These are phyloP conservation scores for Aureobasidium sp. DNA, from an alignment of 2,329 filamentous ascomycete species.

Conservation along the genomic window DNA sequence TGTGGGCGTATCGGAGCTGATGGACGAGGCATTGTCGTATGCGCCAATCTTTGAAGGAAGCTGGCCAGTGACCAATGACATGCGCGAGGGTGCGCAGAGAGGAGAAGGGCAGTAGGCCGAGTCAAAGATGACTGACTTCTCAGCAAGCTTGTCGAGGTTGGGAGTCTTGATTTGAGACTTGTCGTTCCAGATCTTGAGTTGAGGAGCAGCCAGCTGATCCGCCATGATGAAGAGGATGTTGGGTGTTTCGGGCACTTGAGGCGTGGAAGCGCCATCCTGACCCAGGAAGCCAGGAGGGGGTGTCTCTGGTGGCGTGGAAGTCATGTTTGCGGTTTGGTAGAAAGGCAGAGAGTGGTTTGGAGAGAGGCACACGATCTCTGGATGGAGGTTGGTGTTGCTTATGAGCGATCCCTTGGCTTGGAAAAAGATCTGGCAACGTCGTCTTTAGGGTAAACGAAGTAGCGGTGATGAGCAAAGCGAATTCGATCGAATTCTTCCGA, in stretches of 20 bases:
- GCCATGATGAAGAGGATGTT: constrained; percentile 95
- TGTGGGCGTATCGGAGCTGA: constrained; percentile 76
- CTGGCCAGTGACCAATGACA: constrained; percentile 89
- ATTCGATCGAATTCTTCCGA: neutral
- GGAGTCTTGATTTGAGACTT: constrained; percentile 87
- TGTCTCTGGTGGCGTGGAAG: constrained; percentile 28
- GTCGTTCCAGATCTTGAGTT: constrained; percentile 86
- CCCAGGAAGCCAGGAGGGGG: constrained; percentile 31
- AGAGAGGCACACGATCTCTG: neutral
- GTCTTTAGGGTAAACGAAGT: neutral
- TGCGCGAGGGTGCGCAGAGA: constrained; percentile 83
- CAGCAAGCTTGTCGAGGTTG: constrained; percentile 74
- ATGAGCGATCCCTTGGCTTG: neutral
- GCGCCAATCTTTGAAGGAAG: constrained; percentile 85
- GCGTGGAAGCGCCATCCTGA: constrained; percentile 32
- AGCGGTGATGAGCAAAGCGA: neutral
- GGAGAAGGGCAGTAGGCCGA: constrained; percentile 92
- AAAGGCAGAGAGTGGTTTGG: neutral
- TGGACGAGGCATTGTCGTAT: constrained; percentile 83
- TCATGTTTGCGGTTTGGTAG: neutral
- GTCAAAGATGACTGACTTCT: constrained; percentile 79
- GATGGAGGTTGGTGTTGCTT: neutral
- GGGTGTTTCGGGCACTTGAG: constrained; percentile 42
- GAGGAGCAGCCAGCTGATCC: constrained; percentile 83
- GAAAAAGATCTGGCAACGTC: neutral